Evolutionary conservation across 371 early-diverging fungal genomes (phyloP), one percentile per base, ranked within the genome.

Genomic region (Apophysomyces trapeziformis): DNA sequence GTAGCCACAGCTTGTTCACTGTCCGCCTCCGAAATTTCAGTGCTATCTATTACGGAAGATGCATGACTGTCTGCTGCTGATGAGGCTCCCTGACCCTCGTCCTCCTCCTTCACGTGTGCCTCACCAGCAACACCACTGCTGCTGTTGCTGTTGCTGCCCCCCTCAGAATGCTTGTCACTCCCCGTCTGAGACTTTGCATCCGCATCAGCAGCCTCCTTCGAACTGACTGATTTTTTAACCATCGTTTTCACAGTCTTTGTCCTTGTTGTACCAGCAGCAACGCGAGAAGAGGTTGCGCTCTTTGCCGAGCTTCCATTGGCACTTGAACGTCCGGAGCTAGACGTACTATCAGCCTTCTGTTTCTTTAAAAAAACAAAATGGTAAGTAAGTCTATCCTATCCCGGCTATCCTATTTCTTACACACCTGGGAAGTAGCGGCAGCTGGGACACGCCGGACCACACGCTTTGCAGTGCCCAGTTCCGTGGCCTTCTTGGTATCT

Each of bases 381-480:
- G 26, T n/a, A 0, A 5, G 26, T n/a, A 0, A 5, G 37, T 18
- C 7, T 60, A 4, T 18, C 43, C 35, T 47, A 37, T 21, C 38
- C 32, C 58, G 54, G 38, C 39, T 59, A 44, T 58, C 43, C 13
- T 26, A 61, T 38, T n/a, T 38, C 14, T 43, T 58, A 11, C 32
- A 38, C 37, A 67, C 64, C 38, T 36, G 21, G 26, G 59, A 60
- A 38, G 61, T 26, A 1, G 50, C 50, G 32, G 60, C 4, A 50
- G 66, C 57, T 44, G 67, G 64, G 26, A 54, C 45, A 45, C 67
- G 58, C 45, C 64, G 66, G 9, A 60, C 14, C 26, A 67, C 47
- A 43, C 64, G 59, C 21, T 66, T 54, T 41, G 71, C 21, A 58
- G 54, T 4, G 13, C 65, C 46, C 4, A 57, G 45, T 18, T 63